Percentiles rank a stretch among this genome's conserved stretches.
Evolutionary conservation across 345 rosid genomes (phyloP).

Genomic region (Arabidopsis thaliana): DNA sequence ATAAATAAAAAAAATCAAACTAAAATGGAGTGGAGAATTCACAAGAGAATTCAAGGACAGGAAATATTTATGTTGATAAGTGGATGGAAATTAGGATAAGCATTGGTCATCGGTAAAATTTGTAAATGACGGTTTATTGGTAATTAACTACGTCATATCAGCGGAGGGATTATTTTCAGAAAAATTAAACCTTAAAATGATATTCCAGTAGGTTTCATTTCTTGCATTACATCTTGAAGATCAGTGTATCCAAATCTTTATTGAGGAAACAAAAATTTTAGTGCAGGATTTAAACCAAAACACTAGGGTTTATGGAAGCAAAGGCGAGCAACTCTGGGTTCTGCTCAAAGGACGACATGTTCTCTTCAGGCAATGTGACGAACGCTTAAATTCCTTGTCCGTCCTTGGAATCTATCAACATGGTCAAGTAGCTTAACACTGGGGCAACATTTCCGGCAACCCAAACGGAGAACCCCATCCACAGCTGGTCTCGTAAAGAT

Average conservation of each 20-base stretch:
- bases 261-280: background rate
- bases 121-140: too few relatives aligned
- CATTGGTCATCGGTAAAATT: too few relatives aligned
- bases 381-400: conserved; percentile 58
- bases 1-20: too few relatives aligned
- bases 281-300: conserved; percentile 6
- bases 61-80: too few relatives aligned
- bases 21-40: too few relatives aligned
- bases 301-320: conserved; percentile 48
- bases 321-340: conserved; percentile 47
- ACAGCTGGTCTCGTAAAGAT: conserved; percentile 48
- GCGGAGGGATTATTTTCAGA: too few relatives aligned
- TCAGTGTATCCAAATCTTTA: background rate
- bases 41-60: too few relatives aligned
- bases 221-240: background rate
- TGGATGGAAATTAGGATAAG: too few relatives aligned
- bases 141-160: too few relatives aligned
- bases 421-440: conserved; percentile 23
- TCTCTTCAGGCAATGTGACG: conserved; percentile 52
- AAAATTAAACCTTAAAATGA: background rate
- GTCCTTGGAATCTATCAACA: conserved; percentile 41
- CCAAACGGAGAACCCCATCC: conserved; percentile 67
- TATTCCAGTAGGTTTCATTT: background rate
- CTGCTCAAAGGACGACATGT: conserved; percentile 50
- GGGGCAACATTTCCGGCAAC: conserved; percentile 27